phyloP scores from a whole-genome alignment of 257 asterid genomes.

The Datura wrightii region DNA sequence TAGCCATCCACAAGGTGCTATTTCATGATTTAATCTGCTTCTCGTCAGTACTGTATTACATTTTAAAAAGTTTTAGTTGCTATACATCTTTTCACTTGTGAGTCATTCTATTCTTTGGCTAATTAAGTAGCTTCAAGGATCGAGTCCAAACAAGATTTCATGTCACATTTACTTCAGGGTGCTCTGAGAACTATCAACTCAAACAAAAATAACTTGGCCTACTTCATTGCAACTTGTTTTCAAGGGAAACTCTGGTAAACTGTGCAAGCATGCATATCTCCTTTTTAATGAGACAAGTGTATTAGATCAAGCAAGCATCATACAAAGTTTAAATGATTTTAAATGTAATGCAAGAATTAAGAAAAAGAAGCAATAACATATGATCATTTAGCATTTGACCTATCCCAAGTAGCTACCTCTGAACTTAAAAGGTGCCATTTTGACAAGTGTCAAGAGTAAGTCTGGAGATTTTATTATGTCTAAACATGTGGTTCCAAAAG shows the following conservation, averaged over 20 bases:
- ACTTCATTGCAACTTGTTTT: background rate
- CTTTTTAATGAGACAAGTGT: background rate
- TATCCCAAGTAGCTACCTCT: background rate
- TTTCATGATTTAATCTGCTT: background rate
- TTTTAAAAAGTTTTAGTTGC: background rate
- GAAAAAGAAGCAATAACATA: background rate
- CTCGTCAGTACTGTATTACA: background rate
- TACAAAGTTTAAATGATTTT: background rate
- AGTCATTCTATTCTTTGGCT: constrained; percentile 18
- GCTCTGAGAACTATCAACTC: constrained; percentile 16
- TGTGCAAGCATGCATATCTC: background rate
- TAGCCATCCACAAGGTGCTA: background rate
- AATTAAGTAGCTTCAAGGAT: background rate
- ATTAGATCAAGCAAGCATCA: background rate
- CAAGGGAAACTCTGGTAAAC: background rate
- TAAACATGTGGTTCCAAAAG: background rate
- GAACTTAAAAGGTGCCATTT: background rate
- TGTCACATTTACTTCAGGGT: background rate
- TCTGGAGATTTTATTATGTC: background rate
- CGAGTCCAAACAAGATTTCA: background rate
- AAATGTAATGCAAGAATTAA: background rate
- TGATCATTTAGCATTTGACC: constrained; percentile 3
- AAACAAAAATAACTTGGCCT: background rate
- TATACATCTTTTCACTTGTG: no score
- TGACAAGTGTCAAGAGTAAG: background rate